Evolutionary conservation across 2,329 filamentous ascomycete species (phyloP).

Genomic region (Colletotrichum abscissum): DNA sequence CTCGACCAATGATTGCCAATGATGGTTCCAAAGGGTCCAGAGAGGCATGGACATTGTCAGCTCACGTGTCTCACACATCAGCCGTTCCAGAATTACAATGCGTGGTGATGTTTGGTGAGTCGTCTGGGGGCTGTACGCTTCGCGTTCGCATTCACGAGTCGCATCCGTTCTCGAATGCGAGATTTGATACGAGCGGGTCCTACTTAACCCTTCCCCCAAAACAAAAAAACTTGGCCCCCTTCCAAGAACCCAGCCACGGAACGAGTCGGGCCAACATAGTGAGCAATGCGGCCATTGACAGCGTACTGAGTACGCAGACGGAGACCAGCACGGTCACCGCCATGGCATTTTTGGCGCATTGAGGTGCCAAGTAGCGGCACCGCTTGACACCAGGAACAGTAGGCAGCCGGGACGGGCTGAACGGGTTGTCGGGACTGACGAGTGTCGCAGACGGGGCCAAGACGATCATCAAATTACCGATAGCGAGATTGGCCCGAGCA

Average conservation of each 20-base stretch:
- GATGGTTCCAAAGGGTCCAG: background rate
- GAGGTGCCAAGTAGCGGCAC: background rate
- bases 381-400: background rate
- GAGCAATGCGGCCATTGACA: background rate
- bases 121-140: background rate
- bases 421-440: background rate
- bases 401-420: background rate
- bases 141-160: slow-evolving; percentile 28
- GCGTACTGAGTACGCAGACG: background rate
- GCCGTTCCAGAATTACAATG: slow-evolving; percentile 28
- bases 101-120: slow-evolving; percentile 1
- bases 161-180: background rate
- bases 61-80: slow-evolving; percentile 35
- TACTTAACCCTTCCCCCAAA: background rate
- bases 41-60: slow-evolving; percentile 6
- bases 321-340: slow-evolving; percentile 1
- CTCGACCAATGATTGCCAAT: slow-evolving; percentile 10
- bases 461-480: slow-evolving; percentile 15
- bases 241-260: background rate
- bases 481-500: slow-evolving; percentile 4
- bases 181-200: slow-evolving; percentile 13
- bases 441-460: slow-evolving; percentile 1
- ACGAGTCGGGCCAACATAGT: background rate
- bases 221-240: background rate
- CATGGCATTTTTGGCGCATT: slow-evolving; percentile 8